phyloP scores from a whole-genome alignment of 2,329 filamentous ascomycete species.

The Verticillium tricorpus region DNA sequence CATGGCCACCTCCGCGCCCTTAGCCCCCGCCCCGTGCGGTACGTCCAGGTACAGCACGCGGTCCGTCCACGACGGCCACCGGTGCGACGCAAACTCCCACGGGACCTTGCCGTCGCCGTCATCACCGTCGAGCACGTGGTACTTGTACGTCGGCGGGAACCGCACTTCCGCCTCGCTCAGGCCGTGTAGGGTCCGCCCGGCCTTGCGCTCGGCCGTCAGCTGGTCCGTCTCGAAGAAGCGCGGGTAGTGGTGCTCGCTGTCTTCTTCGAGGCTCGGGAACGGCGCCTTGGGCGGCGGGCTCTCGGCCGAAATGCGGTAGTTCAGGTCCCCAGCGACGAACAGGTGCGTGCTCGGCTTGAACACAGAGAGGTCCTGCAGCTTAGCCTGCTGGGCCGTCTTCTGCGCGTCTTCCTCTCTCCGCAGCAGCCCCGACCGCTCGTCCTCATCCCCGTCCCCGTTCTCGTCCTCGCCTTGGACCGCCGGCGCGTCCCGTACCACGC shows the following conservation, averaged over 20 bases:
- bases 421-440: conserved; percentile 24
- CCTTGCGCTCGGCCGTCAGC: conserved; percentile 64
- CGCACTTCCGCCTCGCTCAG: conserved; percentile 67
- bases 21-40: conserved; percentile 22
- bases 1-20: conserved; percentile 40
- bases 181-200: conserved; percentile 71
- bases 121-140: conserved; percentile 42
- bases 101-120: conserved; percentile 34
- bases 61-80: conserved; percentile 93
- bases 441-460: conserved; percentile 15
- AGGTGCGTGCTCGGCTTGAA: conserved; percentile 73
- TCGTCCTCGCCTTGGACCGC: conserved; percentile 8
- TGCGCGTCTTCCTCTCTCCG: conserved; percentile 28
- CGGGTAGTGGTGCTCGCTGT: conserved; percentile 57
- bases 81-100: conserved; percentile 74
- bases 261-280: conserved; percentile 57
- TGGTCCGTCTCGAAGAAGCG: conserved; percentile 73
- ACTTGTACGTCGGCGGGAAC: conserved; percentile 96
- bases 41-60: conserved; percentile 74
- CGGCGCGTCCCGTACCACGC: conserved; percentile 23
- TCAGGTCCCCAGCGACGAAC: conserved; percentile 87
- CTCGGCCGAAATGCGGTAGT: conserved; percentile 78
- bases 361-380: conserved; percentile 57
- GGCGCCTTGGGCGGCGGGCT: conserved; percentile 56
- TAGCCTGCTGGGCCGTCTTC: conserved; percentile 32